A percentile compares a stretch with the other conserved stretches of the same genome.
Conservation (phyloP, 345 rosid species). For the Arabidopsis thaliana region DNA sequence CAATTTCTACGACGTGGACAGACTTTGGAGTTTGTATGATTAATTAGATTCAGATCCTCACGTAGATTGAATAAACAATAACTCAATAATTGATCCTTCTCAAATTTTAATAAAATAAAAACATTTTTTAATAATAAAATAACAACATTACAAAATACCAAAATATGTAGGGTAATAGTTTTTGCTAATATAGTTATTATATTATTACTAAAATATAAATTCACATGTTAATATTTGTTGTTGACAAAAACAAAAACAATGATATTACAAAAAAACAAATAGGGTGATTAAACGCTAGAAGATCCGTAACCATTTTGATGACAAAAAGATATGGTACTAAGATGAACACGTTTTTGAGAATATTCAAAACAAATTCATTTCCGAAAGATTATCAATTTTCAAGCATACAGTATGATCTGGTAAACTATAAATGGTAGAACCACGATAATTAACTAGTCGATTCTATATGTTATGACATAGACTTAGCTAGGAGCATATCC, state of each 20-base stretch:
- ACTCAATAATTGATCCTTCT: constrained; percentile 21
- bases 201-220: not conserved
- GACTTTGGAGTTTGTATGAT: constrained; percentile 24
- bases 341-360: not conserved
- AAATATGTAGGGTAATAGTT: no score
- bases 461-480: not conserved
- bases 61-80: constrained; percentile 36
- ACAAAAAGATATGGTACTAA: not conserved
- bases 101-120: not conserved
- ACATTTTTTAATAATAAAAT: no score
- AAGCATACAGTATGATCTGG: no score
- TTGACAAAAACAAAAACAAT: not conserved
- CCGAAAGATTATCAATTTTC: not conserved
- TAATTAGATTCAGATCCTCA: constrained; percentile 30
- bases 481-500: not conserved
- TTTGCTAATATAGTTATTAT: not conserved
- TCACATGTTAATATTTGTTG: not conserved
- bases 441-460: not conserved
- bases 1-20: constrained; percentile 34
- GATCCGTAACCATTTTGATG: constrained; percentile 5
- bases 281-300: not conserved
- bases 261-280: not conserved
- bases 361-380: not conserved
- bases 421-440: not conserved
- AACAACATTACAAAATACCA: not conserved